Base-by-base conservation (phyloP, 1,139 yeast genomes). In the Lodderomyces orthopsilosis region DNA sequence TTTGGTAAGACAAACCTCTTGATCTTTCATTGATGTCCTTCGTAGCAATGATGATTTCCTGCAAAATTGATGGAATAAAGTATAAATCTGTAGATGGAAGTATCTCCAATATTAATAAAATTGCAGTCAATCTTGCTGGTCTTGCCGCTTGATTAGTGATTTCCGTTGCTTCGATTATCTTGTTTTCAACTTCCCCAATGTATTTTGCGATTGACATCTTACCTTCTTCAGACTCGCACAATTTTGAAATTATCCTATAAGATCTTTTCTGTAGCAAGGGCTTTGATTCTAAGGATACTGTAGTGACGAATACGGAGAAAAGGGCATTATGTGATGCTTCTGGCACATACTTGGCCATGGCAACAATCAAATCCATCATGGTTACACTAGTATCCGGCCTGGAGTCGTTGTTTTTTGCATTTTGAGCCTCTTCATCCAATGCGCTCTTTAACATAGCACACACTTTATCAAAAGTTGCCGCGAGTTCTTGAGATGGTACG, bases 11-110 rank as follows among this genome's bases (percentile, higher is more conserved):
- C 30, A 83, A 73, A 49, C 84, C 87, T 62, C 99, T 80, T 2
- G 97, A 83, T 67, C 89, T 86, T 64, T 91, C 98, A 60, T 93
- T 93, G 41, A 82, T 83, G 61, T 90, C 97, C 64, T 93, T 93
- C n/a, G 97, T 90, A 30, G 90, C 83, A 58, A 94, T 71, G 45
- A 93, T 91, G 18, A 91, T 83, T 66, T 93, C 98, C 45, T 96
- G 89, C 36, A 90, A 71, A 35, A 87, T 68, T 10, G 87, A 74
- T 19, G 97, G 96, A 51, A 93, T 83, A 58, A 90, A 88, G 55
- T 79, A 79, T 53, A 89, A 69, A 47, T 85, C 83, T 22, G 74
- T 62, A 3, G 67, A 51, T 21, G 96, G 93, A 35, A 89, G 63
- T 19, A 81, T 56, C 23, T 79, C 77, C 38, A 87, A 66, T 12